phyloP scores from a whole-genome alignment of 2,329 filamentous ascomycete species.

The Tolypocladium cylindrosporum region DNA sequence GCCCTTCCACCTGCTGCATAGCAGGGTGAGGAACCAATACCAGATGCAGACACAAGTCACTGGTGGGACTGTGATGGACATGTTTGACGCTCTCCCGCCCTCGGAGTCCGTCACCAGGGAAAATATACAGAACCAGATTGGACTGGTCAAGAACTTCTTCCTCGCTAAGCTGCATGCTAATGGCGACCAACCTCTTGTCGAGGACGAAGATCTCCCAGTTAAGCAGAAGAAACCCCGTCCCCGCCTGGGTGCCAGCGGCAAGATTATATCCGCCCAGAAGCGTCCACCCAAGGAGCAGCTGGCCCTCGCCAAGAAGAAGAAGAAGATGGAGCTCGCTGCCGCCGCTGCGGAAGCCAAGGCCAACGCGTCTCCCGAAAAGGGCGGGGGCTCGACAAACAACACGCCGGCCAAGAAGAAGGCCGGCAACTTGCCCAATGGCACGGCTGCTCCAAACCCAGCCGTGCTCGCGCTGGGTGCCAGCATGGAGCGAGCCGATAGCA shows the following conservation, averaged over 20 bases:
- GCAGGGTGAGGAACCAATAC: constrained; percentile 76
- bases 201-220: constrained; percentile 88
- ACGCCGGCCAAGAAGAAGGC: constrained; percentile 46
- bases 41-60: constrained; percentile 63
- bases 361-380: constrained; percentile 24
- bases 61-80: constrained; percentile 43
- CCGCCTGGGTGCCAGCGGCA: constrained; percentile 61
- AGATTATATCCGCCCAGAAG: constrained; percentile 79
- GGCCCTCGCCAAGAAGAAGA: constrained; percentile 78
- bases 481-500: constrained; percentile 51
- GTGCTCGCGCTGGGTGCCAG: constrained; percentile 28
- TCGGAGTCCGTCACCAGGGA: constrained; percentile 73
- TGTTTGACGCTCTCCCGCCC: constrained; percentile 59
- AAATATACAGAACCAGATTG: constrained; percentile 70
- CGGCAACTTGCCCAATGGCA: constrained; percentile 23
- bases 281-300: constrained; percentile 73
- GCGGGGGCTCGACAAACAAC: constrained; percentile 22
- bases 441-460: constrained; percentile 26
- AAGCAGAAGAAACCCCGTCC: constrained; percentile 76
- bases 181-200: constrained; percentile 68
- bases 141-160: constrained; percentile 86
- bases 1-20: constrained; percentile 86
- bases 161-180: constrained; percentile 79
- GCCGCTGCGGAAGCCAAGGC: constrained; percentile 40
- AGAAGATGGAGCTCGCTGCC: constrained; percentile 54